These are phyloP conservation scores for Plasmodium ovale DNA, from an alignment of 169 alveolate species.

Conservation along the genomic window DNA sequence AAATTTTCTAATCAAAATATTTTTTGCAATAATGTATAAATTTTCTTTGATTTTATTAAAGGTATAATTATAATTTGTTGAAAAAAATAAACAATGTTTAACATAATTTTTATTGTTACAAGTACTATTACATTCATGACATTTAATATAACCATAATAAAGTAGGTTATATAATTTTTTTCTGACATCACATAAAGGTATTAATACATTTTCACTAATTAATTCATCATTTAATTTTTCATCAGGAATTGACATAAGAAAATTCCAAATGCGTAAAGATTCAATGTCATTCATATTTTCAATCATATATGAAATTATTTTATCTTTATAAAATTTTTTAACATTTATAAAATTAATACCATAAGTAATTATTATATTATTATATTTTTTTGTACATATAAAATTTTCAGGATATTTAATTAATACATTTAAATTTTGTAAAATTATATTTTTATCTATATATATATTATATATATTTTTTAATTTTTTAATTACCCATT, in stretches of 20 bases:
- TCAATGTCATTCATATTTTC: constrained; percentile 62
- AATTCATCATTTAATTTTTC: constrained; percentile 60
- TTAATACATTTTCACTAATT: constrained; percentile 71
- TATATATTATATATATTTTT: constrained; percentile 34
- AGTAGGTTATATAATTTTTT: constrained; percentile 61
- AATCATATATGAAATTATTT: constrained; percentile 31
- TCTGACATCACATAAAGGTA: constrained; percentile 67
- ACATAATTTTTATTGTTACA: constrained; percentile 37
- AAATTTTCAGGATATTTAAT: constrained; percentile 67
- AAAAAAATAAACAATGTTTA: constrained; percentile 59
- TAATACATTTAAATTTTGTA: constrained; percentile 60
- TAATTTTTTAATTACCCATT: constrained; percentile 48
- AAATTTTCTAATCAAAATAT: constrained; percentile 39
- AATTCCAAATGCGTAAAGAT: constrained; percentile 57
- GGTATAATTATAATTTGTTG: constrained; percentile 32
- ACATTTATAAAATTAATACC: constrained; percentile 40
- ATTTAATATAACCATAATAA: constrained; percentile 57
- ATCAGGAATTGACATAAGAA: constrained; percentile 14
- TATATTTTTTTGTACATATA: constrained; percentile 23
- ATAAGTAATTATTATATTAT: constrained; percentile 41
- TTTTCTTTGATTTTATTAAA: constrained; percentile 42
- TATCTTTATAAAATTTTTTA: constrained; percentile 44
- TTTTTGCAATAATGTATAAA: constrained; percentile 46
- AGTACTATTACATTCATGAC: constrained; percentile 60
- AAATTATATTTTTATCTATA: constrained; percentile 49